Percentiles rank a stretch among this genome's conserved stretches.
phyloP scores from a whole-genome alignment of 305 asterid genomes.

The Ruellia speciosa region DNA sequence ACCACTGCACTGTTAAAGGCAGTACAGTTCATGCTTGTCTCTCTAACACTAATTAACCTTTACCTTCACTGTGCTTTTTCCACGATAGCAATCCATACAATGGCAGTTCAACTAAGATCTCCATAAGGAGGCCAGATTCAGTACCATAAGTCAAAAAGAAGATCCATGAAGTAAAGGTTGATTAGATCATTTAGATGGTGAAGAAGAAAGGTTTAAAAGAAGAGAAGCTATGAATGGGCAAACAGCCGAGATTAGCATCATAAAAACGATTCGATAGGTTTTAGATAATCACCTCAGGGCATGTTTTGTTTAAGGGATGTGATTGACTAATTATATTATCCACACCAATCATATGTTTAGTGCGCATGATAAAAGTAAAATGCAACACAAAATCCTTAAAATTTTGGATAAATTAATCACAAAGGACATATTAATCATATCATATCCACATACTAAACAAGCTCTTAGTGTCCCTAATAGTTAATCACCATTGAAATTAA shows the following conservation, averaged over 20 bases:
- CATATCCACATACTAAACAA: no score
- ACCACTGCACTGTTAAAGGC: not conserved
- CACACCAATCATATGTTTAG: no score
- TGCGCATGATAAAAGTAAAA: no score
- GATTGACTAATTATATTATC: no score
- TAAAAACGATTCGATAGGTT: conserved; percentile 5
- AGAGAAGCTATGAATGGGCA: not conserved
- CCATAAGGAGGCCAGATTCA: not conserved
- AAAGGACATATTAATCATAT: no score
- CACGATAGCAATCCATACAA: conserved; percentile 1
- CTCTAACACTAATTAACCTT: not conserved
- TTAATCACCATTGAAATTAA: conserved; percentile 7
- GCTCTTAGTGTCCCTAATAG: conserved; percentile 1
- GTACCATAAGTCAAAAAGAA: not conserved
- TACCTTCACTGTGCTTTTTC: conserved; percentile 3
- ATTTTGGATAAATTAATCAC: no score
- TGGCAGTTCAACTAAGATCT: not conserved
- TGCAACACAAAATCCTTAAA: no score
- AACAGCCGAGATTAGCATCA: conserved; percentile 9
- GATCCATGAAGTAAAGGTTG: conserved; percentile 1
- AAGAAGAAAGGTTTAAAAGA: conserved; percentile 12
- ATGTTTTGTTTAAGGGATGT: no score
- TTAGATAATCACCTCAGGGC: not conserved
- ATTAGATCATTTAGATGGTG: not conserved
- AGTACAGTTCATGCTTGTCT: not conserved